A percentile compares a stretch with the other conserved stretches of the same genome.
Evolutionary conservation across 2,329 filamentous ascomycete genomes (phyloP).

Genomic region (Fusarium brachygibbosum): DNA sequence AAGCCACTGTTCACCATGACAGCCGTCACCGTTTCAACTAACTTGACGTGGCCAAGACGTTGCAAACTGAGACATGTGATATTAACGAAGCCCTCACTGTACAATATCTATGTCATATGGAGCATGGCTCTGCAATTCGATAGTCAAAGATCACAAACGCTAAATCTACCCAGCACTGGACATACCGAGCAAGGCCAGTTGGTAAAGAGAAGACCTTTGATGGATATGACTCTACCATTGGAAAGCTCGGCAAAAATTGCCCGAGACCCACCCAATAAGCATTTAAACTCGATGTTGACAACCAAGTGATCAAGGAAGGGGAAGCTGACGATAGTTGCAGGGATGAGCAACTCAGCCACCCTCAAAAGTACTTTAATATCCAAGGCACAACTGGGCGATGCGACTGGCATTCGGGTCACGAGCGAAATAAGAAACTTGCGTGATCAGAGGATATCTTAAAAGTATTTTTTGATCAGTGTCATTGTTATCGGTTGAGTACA

Average conservation of each 20-base stretch:
- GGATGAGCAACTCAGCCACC: not conserved
- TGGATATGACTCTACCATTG: not conserved
- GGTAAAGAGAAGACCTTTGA: not conserved
- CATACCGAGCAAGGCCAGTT: not conserved
- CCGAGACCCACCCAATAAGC: conserved; percentile 1
- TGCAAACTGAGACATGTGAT: not conserved
- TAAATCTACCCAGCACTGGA: not conserved
- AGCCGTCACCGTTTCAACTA: not conserved
- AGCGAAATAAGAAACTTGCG: not conserved
- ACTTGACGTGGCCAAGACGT: conserved; percentile 1
- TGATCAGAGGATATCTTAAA: not conserved
- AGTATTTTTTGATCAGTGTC: too few relatives aligned
- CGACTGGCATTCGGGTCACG: not conserved
- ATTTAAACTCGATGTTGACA: not conserved
- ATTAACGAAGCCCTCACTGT: not conserved
- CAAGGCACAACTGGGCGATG: not conserved
- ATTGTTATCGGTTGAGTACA: too few relatives aligned
- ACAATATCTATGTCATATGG: not conserved
- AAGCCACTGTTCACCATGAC: not conserved
- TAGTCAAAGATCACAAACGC: not conserved
- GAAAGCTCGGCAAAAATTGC: not conserved
- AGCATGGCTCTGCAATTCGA: not conserved
- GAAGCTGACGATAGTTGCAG: not conserved
- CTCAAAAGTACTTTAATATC: not conserved
- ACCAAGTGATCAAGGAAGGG: not conserved